Conservation (phyloP, 1,139 yeast genomes). For the Entelexis sorbosivorans region DNA sequence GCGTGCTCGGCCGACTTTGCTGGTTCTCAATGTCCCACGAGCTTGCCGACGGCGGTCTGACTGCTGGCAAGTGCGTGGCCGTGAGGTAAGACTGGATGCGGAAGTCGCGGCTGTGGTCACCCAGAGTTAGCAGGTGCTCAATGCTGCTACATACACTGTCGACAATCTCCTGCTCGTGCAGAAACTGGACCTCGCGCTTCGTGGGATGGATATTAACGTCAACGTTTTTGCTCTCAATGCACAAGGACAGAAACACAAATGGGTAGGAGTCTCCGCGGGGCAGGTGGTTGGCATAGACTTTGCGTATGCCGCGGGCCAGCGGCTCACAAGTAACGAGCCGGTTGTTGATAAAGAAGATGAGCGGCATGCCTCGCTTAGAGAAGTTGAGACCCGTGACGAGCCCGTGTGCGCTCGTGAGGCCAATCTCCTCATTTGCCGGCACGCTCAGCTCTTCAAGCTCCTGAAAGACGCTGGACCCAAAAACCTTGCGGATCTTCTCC, state of each 20-base stretch:
- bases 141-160: slow-evolving; percentile 45
- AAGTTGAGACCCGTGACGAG: slow-evolving; percentile 63
- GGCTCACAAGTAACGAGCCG: slow-evolving; percentile 79
- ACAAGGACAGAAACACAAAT: slow-evolving; percentile 61
- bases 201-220: slow-evolving; percentile 97
- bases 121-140: slow-evolving; percentile 42
- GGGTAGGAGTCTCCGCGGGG: slow-evolving; percentile 71
- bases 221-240: slow-evolving; percentile 53
- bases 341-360: slow-evolving; percentile 74
- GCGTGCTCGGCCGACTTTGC: too few relatives aligned
- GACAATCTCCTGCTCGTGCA: slow-evolving; percentile 77
- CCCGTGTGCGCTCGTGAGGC: slow-evolving; percentile 39
- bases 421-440: slow-evolving; percentile 29
- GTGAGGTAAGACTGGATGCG: slow-evolving; percentile 43
- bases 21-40: background rate
- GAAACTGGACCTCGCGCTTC: slow-evolving; percentile 78
- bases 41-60: background rate
- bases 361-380: slow-evolving; percentile 55
- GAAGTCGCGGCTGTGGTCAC: slow-evolving; percentile 61
- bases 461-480: slow-evolving; percentile 54
- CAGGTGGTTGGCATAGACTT: slow-evolving; percentile 53
- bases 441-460: slow-evolving; percentile 38
- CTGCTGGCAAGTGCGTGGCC: slow-evolving; percentile 9
- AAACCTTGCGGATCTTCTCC: slow-evolving; percentile 65
- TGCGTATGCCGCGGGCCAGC: slow-evolving; percentile 53